phyloP scores from a whole-genome alignment of 2,329 filamentous ascomycete species.

The Beauveria pseudobassiana region DNA sequence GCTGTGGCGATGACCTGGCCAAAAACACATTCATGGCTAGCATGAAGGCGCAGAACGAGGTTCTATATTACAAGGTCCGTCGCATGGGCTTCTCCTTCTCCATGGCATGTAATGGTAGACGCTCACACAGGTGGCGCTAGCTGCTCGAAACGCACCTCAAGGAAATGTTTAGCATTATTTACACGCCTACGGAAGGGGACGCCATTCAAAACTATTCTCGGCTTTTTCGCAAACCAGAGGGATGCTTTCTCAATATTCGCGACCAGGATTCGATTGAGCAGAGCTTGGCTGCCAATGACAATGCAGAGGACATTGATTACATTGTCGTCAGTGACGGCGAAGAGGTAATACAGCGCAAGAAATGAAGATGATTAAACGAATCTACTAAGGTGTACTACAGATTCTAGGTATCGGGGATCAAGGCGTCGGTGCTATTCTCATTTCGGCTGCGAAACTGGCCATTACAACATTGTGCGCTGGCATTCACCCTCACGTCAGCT shows the following conservation, averaged over 20 bases:
- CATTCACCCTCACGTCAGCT: slow-evolving; percentile 72
- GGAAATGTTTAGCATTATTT: slow-evolving; percentile 87
- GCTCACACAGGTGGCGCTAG: slow-evolving; percentile 26
- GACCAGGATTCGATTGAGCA: slow-evolving; percentile 59
- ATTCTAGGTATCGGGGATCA: slow-evolving; percentile 88
- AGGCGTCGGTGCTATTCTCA: slow-evolving; percentile 76
- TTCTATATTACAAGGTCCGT: slow-evolving; percentile 58
- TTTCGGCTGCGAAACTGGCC: slow-evolving; percentile 75
- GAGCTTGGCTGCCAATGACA: slow-evolving; percentile 60
- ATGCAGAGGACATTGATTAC: slow-evolving; percentile 70
- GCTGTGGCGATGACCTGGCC: slow-evolving; percentile 54
- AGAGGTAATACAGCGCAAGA: slow-evolving; percentile 26
- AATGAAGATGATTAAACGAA: too few relatives aligned
- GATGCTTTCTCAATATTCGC: slow-evolving; percentile 71
- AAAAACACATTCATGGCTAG: slow-evolving; percentile 87
- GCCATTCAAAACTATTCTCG: slow-evolving; percentile 80
- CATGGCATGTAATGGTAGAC: background rate
- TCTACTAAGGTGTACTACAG: background rate
- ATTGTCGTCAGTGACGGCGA: slow-evolving; percentile 72
- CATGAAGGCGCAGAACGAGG: slow-evolving; percentile 77
- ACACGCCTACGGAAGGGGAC: slow-evolving; percentile 84
- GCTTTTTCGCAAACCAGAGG: slow-evolving; percentile 70
- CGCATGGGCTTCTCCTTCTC: rapidly evolving
- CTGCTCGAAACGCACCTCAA: slow-evolving; percentile 70
- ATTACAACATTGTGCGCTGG: slow-evolving; percentile 83